Percentiles rank a stretch among this genome's conserved stretches.
phyloP scores from a whole-genome alignment of 495 filamentous ascomycete species.

The Amorphotheca resinae region DNA sequence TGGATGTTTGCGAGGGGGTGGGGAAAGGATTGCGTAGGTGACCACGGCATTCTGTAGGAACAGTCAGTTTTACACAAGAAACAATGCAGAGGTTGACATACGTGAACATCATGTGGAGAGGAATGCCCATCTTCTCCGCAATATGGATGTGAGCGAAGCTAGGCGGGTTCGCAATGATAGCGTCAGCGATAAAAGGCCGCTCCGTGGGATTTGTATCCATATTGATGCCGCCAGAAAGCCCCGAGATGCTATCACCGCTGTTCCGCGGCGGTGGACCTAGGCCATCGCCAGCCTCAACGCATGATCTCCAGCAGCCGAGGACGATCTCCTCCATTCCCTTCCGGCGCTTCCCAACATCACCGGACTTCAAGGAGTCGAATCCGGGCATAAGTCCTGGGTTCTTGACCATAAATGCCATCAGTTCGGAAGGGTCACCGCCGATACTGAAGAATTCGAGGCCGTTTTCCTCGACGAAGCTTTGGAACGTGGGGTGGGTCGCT shows the following conservation, averaged over 20 bases:
- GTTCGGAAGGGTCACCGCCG: conserved; percentile 63
- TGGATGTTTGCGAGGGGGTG: conserved; percentile 44
- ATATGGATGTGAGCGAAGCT: conserved; percentile 73
- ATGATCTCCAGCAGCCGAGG: conserved; percentile 69
- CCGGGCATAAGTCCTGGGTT: conserved; percentile 70
- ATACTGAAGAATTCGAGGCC: conserved; percentile 71
- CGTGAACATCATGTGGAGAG: conserved; percentile 77
- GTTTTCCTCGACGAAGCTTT: conserved; percentile 53
- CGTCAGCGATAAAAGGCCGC: conserved; percentile 63
- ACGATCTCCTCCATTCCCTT: conserved; percentile 58
- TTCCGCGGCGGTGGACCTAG: conserved; percentile 26
- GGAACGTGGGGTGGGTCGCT: conserved; percentile 64
- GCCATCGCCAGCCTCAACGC: conserved; percentile 46
- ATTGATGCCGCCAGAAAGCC: conserved; percentile 26
- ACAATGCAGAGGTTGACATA: conserved; percentile 22
- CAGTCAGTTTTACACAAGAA: not conserved
- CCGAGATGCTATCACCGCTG: conserved; percentile 10
- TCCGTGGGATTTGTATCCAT: conserved; percentile 22
- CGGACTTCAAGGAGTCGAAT: conserved; percentile 50
- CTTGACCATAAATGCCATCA: conserved; percentile 84
- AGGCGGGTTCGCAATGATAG: conserved; percentile 75
- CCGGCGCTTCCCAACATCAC: conserved; percentile 54
- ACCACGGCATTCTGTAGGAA: conserved; percentile 43
- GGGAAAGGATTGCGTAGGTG: conserved; percentile 37
- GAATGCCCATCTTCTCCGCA: conserved; percentile 68